Percentiles rank a stretch among this genome's conserved stretches.
Conservation (phyloP, 108 stramenopile species). For the Nitzschia palea region DNA sequence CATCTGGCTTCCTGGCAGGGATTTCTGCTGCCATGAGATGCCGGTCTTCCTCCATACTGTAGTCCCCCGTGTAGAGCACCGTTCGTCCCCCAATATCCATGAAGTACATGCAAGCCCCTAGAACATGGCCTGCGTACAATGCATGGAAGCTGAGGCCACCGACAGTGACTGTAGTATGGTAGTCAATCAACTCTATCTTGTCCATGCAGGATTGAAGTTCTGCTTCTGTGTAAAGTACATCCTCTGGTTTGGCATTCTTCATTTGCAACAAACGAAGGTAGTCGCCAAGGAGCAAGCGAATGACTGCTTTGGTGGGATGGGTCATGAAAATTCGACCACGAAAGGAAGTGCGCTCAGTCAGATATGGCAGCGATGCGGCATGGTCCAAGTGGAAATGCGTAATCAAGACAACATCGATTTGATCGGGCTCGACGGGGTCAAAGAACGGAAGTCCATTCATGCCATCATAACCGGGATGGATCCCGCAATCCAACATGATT, state of each 20-base stretch:
- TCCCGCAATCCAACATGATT: constrained; percentile 96
- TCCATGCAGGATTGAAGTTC: constrained; percentile 92
- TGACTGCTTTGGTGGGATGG: constrained; percentile 97
- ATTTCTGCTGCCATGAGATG: constrained; percentile 98
- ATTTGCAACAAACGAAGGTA: constrained; percentile 84
- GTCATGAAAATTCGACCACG: constrained; percentile 96
- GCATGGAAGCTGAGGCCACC: constrained; percentile 93
- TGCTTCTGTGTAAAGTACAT: constrained; percentile 89
- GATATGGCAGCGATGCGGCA: constrained; percentile 94
- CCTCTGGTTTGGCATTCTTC: constrained; percentile 66
- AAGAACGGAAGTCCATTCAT: constrained; percentile 89
- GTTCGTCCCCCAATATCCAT: constrained; percentile 93
- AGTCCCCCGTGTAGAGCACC: constrained; percentile 98
- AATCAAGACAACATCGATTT: constrained; percentile 88
- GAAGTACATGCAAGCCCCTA: constrained; percentile 98
- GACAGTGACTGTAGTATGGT: constrained; percentile 89
- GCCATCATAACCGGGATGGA: constrained; percentile 97
- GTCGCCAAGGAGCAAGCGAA: constrained; percentile 91
- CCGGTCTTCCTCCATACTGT: constrained; percentile 95
- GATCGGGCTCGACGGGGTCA: constrained; percentile 83
- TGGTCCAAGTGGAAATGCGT: constrained; percentile 99
- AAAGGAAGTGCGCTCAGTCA: constrained; percentile 97
- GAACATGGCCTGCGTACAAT: constrained; percentile 97
- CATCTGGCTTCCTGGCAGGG: constrained; percentile 87
- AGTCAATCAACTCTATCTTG: constrained; percentile 95